phyloP scores from a whole-genome alignment of 2,329 filamentous ascomycete genomes.

The Pseudogymnoascus sp. region DNA sequence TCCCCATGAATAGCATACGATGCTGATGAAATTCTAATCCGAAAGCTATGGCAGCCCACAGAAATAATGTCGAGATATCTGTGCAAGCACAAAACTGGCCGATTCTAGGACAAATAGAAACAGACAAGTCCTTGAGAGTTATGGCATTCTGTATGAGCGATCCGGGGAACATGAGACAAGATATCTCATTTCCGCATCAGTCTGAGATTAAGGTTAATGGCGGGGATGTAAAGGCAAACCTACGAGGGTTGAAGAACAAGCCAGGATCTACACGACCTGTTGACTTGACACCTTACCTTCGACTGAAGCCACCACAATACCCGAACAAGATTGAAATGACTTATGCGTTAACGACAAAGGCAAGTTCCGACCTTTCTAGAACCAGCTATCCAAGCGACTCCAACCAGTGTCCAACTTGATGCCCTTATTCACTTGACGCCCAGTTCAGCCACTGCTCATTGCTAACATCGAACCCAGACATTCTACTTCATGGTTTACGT shows the following conservation, averaged over 20 bases:
- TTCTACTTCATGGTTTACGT: conserved; percentile 66
- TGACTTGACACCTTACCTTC: conserved; percentile 73
- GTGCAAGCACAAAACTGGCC: conserved; percentile 45
- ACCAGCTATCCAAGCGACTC: conserved; percentile 13
- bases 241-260: conserved; percentile 91
- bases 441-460: background rate
- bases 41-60: conserved; percentile 27
- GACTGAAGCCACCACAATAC: conserved; percentile 58
- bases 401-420: conserved; percentile 11
- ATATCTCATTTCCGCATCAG: conserved; percentile 85
- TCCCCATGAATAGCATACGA: background rate
- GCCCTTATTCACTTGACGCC: background rate
- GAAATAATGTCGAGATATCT: conserved; percentile 45
- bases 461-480: conserved; percentile 41
- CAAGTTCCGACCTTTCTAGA: conserved; percentile 32
- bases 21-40: conserved; percentile 8
- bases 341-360: conserved; percentile 87
- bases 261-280: conserved; percentile 88
- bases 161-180: conserved; percentile 49
- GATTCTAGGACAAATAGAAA: conserved; percentile 17
- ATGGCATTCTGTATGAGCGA: conserved; percentile 78
- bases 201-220: conserved; percentile 87
- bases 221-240: conserved; percentile 82
- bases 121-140: conserved; percentile 43
- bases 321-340: conserved; percentile 74